Conservation (phyloP, 2,329 filamentous ascomycete species). For the Trichoderma guizhouense region DNA sequence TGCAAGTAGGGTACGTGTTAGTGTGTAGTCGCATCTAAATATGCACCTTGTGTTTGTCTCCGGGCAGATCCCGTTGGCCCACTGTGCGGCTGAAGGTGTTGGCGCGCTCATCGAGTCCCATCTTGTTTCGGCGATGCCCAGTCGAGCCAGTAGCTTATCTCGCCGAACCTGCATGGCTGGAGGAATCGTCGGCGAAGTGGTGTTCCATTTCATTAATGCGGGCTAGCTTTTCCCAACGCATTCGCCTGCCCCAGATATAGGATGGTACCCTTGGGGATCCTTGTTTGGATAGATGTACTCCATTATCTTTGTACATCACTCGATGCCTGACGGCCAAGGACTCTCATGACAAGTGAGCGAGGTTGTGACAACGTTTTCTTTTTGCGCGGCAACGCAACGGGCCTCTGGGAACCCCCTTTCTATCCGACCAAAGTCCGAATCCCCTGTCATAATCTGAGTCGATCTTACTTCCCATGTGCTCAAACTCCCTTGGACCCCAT, state of each 20-base stretch:
- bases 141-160: neutral
- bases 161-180: neutral
- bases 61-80: constrained; percentile 12
- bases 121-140: neutral
- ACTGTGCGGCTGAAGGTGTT: constrained; percentile 7
- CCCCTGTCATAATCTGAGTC: constrained; percentile 21
- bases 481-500: neutral
- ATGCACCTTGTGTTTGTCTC: neutral
- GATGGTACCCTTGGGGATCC: neutral
- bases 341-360: neutral
- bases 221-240: neutral
- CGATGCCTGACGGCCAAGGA: neutral
- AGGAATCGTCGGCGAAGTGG: neutral
- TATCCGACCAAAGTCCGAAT: constrained; percentile 1
- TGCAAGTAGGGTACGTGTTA: neutral
- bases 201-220: neutral
- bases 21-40: neutral
- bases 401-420: neutral
- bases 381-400: neutral
- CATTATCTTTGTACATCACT: neutral
- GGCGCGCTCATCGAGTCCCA: constrained; percentile 1
- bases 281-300: neutral
- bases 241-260: neutral
- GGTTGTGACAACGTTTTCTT: neutral
- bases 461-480: constrained; percentile 24